Evolutionary conservation across 805 yeast genomes (phyloP).

Genomic region (Wickerhamomyces ciferrii): DNA sequence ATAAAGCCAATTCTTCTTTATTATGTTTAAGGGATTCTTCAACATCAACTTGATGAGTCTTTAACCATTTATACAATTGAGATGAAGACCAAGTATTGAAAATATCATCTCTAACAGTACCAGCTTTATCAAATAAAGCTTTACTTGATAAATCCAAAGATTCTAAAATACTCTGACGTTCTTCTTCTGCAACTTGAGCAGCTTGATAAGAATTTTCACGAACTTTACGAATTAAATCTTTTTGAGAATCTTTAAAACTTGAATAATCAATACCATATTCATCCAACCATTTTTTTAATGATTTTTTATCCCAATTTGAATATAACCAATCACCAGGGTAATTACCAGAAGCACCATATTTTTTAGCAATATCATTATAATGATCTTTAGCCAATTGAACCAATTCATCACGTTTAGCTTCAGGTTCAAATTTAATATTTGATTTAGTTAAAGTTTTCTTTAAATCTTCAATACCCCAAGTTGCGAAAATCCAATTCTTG

Average conservation of each 20-base stretch:
- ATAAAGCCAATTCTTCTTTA: slow-evolving; percentile 28
- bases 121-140: slow-evolving; percentile 32
- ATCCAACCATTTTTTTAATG: slow-evolving; percentile 43
- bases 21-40: slow-evolving; percentile 27
- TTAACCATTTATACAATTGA: slow-evolving; percentile 52
- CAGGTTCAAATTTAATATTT: slow-evolving; percentile 24
- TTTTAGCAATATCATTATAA: slow-evolving; percentile 32
- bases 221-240: slow-evolving; percentile 40
- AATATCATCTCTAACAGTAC: slow-evolving; percentile 34
- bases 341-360: slow-evolving; percentile 32
- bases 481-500: slow-evolving; percentile 42
- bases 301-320: slow-evolving; percentile 45
- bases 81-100: slow-evolving; percentile 48
- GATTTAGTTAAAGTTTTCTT: slow-evolving; percentile 26
- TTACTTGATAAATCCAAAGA: slow-evolving; percentile 32
- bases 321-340: slow-evolving; percentile 51
- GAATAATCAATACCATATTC: slow-evolving; percentile 35
- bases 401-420: slow-evolving; percentile 33
- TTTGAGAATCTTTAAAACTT: slow-evolving; percentile 34
- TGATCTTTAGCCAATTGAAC: slow-evolving; percentile 34
- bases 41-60: slow-evolving; percentile 35
- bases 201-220: slow-evolving; percentile 40
- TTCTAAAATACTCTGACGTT: slow-evolving; percentile 33
- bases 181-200: slow-evolving; percentile 30
- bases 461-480: slow-evolving; percentile 36